Evolutionary conservation across 805 yeast species (phyloP), one percentile per base, ranked within the genome.

Genomic region (Wickerhamiella siamensis): DNA sequence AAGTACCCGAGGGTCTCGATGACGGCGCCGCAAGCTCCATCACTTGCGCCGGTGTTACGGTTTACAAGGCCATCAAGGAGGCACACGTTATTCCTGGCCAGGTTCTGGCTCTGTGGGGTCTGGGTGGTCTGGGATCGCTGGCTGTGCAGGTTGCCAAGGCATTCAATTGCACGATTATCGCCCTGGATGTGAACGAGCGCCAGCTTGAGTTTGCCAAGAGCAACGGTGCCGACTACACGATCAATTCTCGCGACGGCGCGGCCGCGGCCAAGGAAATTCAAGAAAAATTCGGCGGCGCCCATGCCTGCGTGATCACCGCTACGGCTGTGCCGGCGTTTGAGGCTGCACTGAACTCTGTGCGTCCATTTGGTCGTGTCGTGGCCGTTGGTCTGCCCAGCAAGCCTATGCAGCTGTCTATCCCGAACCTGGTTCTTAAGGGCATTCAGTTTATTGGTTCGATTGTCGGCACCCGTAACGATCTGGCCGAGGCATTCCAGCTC

Each of bases 31-130:
- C 75, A 47, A 77, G 94, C 9, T 94, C 94, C 53, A 75, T 83
- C 58, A 72, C 83, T 56, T 83, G 94, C 67, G 94, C 94, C 31
- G 94, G 94, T 64, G 76, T 83, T 62, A 83, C 94, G 33, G 93
- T 81, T 44, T 83, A 83, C 77, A 83, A 82, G 70, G 94, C 93
- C 36, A 68, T 83, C 59, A 82, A 82, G 71, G 79, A 83, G 35
- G 82, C 93, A 42, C 72, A 72, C 44, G 66, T 78, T 56, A 59
- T 51, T 45, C 74, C 84, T 45, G 86, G 86, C 52, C 71, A 79
- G 53, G 78, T 83, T 83, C 78, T 79, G 45, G 79, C 81, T 51
- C 64, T 79, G 52, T 73, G 81, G 45, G 87, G 87, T 62, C 84
- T 84, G 42, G 83, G 78, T 55, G 86, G 86, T 49, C 72, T 79